Base-by-base conservation (phyloP, 345 rosid genomes). In the Erodium maritimum region DNA sequence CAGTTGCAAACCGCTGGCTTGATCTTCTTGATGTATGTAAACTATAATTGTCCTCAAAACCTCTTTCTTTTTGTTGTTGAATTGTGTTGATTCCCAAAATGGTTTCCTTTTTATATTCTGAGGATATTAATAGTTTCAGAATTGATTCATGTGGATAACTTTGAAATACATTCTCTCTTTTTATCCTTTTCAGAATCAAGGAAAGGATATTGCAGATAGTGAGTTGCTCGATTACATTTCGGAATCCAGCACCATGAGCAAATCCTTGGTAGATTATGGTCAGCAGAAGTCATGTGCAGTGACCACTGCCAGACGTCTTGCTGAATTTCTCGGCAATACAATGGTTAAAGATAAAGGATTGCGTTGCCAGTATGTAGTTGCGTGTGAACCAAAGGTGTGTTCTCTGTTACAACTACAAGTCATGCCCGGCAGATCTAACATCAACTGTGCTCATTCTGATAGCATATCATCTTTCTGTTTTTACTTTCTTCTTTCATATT, bases 231-330 rank as follows among this genome's bases (percentile, higher is more conserved):
- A 88, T 73, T 91, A 86, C 71, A 88, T 91, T 74, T 88, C 98
- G 56, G 98, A 91, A 75, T 91, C 98, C 58, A 91, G 98, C 80
- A 91, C 98, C 71, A 88, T 91, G 98, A 91, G 98, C 87, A 91
- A 86, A 73, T 88, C 98, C 23, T 75, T 91, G 71, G 87, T 76
- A n/a, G 98, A 91, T 53, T 91, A 91, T 65, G 98, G 98, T 62
- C 80, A 73, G 48, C 96, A 91, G 64, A 91, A 88, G 77, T 91
- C 98, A 60, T 91, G 96, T 84, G 95, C 96, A 61, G 93, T 91
- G 71, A 91, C 98, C 60, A 91, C 98, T 45, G 98, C 98, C 58
- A 86, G 74, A 65, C 98, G 98, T 59, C 82, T 91, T 61, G 86
- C 96, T 65, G 80, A 91, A 69, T 91, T 91, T 82, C 95, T 91